Percentiles rank a stretch among this genome's conserved stretches.
These are phyloP conservation scores for Lophiostoma macrostomum DNA, from an alignment of 495 filamentous ascomycete genomes.

Conservation along the genomic window DNA sequence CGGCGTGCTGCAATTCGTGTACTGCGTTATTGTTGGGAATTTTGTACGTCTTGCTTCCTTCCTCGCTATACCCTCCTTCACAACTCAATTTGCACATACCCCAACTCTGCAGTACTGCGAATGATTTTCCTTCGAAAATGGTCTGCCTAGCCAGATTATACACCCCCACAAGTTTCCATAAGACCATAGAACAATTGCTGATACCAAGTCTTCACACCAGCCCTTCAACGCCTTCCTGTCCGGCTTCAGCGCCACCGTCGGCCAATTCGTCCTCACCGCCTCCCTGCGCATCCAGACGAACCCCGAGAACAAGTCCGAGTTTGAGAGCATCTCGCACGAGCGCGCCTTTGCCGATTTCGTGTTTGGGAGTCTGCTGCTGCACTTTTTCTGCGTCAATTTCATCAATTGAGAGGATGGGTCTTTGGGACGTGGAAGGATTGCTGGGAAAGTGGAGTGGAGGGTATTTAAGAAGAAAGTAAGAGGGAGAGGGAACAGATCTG, in stretches of 20 bases:
- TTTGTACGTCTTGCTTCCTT: slow-evolving; percentile 66
- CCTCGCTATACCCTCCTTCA: neutral
- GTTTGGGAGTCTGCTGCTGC: slow-evolving; percentile 88
- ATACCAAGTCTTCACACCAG: too few species aligned
- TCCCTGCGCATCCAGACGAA: slow-evolving; percentile 89
- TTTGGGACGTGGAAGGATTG: slow-evolving; percentile 1
- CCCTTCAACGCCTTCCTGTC: slow-evolving; percentile 98
- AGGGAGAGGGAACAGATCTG: neutral
- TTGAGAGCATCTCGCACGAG: slow-evolving; percentile 65
- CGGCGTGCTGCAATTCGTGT: slow-evolving; percentile 86
- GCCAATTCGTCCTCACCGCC: slow-evolving; percentile 94
- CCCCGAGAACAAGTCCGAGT: slow-evolving; percentile 67
- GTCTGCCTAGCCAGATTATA: neutral
- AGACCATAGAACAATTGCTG: neutral
- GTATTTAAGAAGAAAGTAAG: neutral
- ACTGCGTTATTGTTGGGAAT: slow-evolving; percentile 89
- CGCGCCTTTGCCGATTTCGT: slow-evolving; percentile 96
- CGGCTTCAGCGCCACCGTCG: slow-evolving; percentile 91
- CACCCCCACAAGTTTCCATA: neutral
- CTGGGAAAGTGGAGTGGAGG: neutral
- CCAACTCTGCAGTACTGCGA: neutral
- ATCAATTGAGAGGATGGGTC: slow-evolving; percentile 60
- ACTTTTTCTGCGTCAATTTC: slow-evolving; percentile 99
- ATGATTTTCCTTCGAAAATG: neutral
- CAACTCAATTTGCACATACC: neutral